Evolutionary conservation across 2,329 filamentous ascomycete genomes (phyloP), one percentile per base, ranked within the genome.

Genomic region (Nakataea oryzae): DNA sequence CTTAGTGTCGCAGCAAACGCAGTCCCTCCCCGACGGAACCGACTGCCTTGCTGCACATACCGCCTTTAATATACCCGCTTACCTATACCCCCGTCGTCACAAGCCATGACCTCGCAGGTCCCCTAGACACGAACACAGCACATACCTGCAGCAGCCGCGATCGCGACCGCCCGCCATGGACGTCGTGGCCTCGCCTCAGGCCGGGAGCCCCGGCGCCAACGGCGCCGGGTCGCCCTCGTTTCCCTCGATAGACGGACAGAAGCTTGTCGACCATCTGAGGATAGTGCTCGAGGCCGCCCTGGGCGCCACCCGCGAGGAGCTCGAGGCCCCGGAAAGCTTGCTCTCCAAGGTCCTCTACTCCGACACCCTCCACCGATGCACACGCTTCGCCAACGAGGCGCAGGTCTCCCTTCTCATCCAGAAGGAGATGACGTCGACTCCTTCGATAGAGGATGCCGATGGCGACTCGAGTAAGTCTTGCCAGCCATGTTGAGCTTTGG

Each of bases 391-490:
- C 63, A 86, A 87, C 65, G 96, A 99, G 75, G 82, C 89, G 63
- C 91, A 96, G 76, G 86, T 88, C 65, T 91, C 89, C 62, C 80
- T 99, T 66, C 97, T 97, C 76, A 88, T 97, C 66, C 89, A 95
- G 73, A 96, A 97, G 76, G 91, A 93, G 71, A 72, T 87, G 66
- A 76, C 57, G 61, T 78, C 81, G 66, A 79, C 80, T 14, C 79
- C 82, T 59, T 74, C 81, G 62, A 70, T 78, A 54, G 77, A 82
- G 62, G 80, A 84, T 65, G 81, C 78, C 57, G 69, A 30, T 17
- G 75, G 77, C 62, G 74, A 75, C 64, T 68, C 75, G 67, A 72
- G 80, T 83, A 72, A 61, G 21, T 58, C 14, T 14, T 7, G 14
- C 7, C 12, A n/a, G 41, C 56, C 57, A 30, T 24, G 34, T 62